Base-by-base conservation (phyloP, 1,284 basidiomycete species). In the Mycosarcoma maydis region DNA sequence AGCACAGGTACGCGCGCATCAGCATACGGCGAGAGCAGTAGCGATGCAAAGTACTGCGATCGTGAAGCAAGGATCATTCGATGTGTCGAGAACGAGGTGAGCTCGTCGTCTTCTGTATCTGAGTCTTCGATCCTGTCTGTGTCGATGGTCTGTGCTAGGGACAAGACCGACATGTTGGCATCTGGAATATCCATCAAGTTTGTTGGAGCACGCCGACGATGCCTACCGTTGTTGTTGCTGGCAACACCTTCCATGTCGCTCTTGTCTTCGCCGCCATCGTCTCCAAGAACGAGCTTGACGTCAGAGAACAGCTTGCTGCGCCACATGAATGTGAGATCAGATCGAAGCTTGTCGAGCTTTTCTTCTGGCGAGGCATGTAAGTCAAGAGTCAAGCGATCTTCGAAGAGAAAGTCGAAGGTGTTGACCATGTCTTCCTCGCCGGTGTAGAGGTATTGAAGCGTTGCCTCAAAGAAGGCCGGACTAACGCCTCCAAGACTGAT, bases 61-160 rank as follows among this genome's bases (percentile, higher is more conserved):
- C 95, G 87, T 4, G 92, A 92, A 42, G 90, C 89, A 42, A 98
- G 89, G 58, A 98, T 90, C 83, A 96, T 95, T 20, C 92, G 88
- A 80, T 98, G 95, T 1, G 92, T 90, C 0, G 92, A 90, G 82
- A 98, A 97, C 24, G 54, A 65, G 17, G 72, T 72, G 11, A 62
- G 34, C 44, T 72, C 72, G 34, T 76, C 73, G 27, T 72, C 72
- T 22, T 73, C 66, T 24, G 53, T 47, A 7, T 65, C 67, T 9
- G 62, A 61, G 3, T 67, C 61, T 19, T 57, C 54, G 27, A 54
- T 48, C 24, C 39, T 38, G 33, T 54, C 57, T 6, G 60, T 75
- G 39, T 65, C 72, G 24, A 64, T 24, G n/a, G 60, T 72, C 36
- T 62, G 56, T 1, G 66, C 27, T 14, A 75, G 23, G 8, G 76